Evolutionary conservation across 257 asterid genomes (phyloP), one percentile per base, ranked within the genome.

Genomic region (Petunia axillaris): DNA sequence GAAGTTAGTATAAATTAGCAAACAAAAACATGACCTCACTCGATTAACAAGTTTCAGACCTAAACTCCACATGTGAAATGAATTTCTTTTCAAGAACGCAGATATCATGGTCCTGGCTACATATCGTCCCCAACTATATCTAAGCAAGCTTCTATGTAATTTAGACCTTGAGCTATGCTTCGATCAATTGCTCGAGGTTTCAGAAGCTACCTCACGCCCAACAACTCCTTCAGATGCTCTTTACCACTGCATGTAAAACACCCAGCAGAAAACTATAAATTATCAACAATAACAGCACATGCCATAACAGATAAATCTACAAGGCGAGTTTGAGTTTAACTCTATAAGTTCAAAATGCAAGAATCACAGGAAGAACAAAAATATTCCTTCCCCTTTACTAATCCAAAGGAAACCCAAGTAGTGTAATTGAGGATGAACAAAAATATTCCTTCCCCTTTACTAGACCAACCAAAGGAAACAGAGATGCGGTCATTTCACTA

Each of bases 181-280:
- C 77, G 11, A 71, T 48, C 44, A 71, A 48, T 5, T 43, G 1
- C 60, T 48, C 0, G 5, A 50, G 43, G 77, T 1, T 48, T 71
- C 77, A 64, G 11, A 44, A 1, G 1, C 83, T 80, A 71, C 83
- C 60, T 36, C 62, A 71, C 39, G 46, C 41, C 25, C 75, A 15
- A 16, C 79, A 59, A 71, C 35, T 68, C 55, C 83, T 48, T 80
- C 65, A 80, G 46, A 37, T 71, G 53, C 48, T 80, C 83, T 58
- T 80, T 80, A 68, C 79, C 50, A 59, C 83, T 71, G 83, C 66
- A 80, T 55, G 0, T 16, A 7, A 44, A 68, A 79, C 25, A 25
- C 9, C 16, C 79, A 62, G 41, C 73, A 79, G 59, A 13, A 62
- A 78, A 46, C 25, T 64, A 64, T 10, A 58, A 6, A 37, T 37